A percentile compares a stretch with the other conserved stretches of the same genome.
phyloP scores from a whole-genome alignment of 345 rosid species.

The Gossypium longicalyx region DNA sequence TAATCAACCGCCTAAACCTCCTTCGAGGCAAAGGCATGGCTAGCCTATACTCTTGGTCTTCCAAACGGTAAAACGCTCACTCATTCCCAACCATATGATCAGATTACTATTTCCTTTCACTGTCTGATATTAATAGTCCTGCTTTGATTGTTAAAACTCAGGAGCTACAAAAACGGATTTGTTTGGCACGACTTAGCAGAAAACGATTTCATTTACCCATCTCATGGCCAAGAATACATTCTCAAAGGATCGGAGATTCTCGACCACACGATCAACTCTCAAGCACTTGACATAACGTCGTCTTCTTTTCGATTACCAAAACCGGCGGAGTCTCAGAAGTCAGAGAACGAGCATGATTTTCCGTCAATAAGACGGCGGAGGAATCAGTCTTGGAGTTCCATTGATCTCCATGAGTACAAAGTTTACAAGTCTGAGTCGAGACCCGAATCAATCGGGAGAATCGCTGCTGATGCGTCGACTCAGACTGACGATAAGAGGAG shows the following conservation, averaged over 20 bases:
- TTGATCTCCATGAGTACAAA: slow-evolving; percentile 75
- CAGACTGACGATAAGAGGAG: slow-evolving; percentile 74
- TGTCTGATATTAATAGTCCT: background rate
- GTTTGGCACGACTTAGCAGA: slow-evolving; percentile 94
- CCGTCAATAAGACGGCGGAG: slow-evolving; percentile 49
- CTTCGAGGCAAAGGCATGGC: slow-evolving; percentile 94
- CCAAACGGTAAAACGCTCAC: slow-evolving; percentile 53
- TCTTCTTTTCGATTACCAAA: slow-evolving; percentile 50
- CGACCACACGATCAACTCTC: slow-evolving; percentile 36
- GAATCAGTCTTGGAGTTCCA: slow-evolving; percentile 88
- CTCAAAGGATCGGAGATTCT: slow-evolving; percentile 92
- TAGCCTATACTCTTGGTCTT: slow-evolving; percentile 83
- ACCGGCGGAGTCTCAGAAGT: slow-evolving; percentile 24
- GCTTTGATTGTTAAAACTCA: slow-evolving; percentile 19
- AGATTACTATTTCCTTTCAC: slow-evolving; percentile 12
- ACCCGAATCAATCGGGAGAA: slow-evolving; percentile 44
- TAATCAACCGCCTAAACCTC: slow-evolving; percentile 65
- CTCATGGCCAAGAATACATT: slow-evolving; percentile 89
- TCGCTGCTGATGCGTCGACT: slow-evolving; percentile 86
- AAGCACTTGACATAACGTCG: slow-evolving; percentile 41
- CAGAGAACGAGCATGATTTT: slow-evolving; percentile 32
- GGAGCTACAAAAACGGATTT: slow-evolving; percentile 90
- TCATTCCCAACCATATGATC: slow-evolving; percentile 17
- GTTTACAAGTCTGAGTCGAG: slow-evolving; percentile 63
- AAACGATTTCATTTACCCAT: slow-evolving; percentile 68